phyloP scores from a whole-genome alignment of 139 green algal species.

The Tetradesmus obliquus region DNA sequence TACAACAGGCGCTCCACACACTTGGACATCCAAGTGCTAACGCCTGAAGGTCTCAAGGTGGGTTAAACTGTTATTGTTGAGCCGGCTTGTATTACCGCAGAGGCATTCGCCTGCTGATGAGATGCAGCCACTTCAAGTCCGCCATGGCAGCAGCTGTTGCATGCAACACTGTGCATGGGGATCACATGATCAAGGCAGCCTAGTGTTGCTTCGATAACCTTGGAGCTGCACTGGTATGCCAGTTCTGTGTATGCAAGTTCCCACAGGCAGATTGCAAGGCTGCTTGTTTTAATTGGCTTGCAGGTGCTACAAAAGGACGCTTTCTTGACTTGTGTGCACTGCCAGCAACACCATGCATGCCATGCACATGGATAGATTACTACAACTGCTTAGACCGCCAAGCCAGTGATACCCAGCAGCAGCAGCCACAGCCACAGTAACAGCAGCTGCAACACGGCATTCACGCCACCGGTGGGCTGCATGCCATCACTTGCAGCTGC shows the following conservation, averaged over 20 bases:
- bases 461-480: not conserved
- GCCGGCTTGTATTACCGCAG: too few relatives aligned
- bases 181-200: not conserved
- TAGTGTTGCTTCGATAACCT: too few relatives aligned
- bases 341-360: not conserved
- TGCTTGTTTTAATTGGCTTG: too few relatives aligned
- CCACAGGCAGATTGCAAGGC: too few relatives aligned
- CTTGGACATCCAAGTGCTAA: conserved; percentile 92
- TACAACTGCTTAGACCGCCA: not conserved
- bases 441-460: not conserved
- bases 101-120: too few relatives aligned
- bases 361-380: not conserved
- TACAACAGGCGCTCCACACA: conserved; percentile 67
- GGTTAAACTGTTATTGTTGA: not conserved
- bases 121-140: too few relatives aligned
- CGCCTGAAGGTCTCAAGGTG: conserved; percentile 89
- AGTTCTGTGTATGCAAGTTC: too few relatives aligned
- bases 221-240: too few relatives aligned
- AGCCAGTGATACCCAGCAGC: not conserved
- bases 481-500: not conserved
- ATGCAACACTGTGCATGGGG: not conserved
- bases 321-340: not conserved
- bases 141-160: not conserved
- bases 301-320: not conserved
- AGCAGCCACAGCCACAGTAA: not conserved